Base-by-base conservation (phyloP, 257 asterid species). In the Primulina eburnea region DNA sequence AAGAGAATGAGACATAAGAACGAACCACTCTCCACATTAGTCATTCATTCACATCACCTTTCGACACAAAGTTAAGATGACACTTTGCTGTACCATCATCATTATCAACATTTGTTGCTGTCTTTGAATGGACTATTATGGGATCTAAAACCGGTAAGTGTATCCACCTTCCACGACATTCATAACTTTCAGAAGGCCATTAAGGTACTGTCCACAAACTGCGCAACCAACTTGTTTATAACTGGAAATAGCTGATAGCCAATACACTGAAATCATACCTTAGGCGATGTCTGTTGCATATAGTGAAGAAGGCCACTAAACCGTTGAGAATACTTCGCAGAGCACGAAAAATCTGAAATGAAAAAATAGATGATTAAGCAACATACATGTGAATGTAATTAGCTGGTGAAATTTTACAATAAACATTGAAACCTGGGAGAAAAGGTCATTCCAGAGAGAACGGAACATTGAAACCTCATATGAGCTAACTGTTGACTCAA, bases 381-480 rank as follows among this genome's bases (percentile, higher is more conserved):
- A 29, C 40, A 64, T 57, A 43, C 8, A 59, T 52, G 47, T 47
- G 50, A 63, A 58, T 43, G 69, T 63, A 28, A 28, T 53, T 33
- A 59, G 40, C 56, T 72, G 37, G 77, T 24, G 18, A 29, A 37
- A n/a, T 63, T 43, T 40, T 32, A 72, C 70, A 73, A 53, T 32
- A 28, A 58, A 29, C 59, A 57, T 28, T 28, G 30, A 28, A 28
- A 93, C 99, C 90, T 94, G 96, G 37, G 96, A 94, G 85, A 91
- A 91, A 63, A 94, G 94, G 79, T 89, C 99, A 75, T 91, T 86
- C 99, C 99, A 94, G 33, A 94, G 92, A 40, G 97, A 85, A 34
- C 93, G 96, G 97, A 89, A 89, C 64, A 89, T 33, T 43, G 99
- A 94, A 62, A 84, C 87, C 78, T 86, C 90, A 0, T 83, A 77